Percentiles rank a stretch among this genome's conserved stretches.
Conservation (phyloP, 2,329 filamentous ascomycete species). For the Neophaeococcomyces aloes region DNA sequence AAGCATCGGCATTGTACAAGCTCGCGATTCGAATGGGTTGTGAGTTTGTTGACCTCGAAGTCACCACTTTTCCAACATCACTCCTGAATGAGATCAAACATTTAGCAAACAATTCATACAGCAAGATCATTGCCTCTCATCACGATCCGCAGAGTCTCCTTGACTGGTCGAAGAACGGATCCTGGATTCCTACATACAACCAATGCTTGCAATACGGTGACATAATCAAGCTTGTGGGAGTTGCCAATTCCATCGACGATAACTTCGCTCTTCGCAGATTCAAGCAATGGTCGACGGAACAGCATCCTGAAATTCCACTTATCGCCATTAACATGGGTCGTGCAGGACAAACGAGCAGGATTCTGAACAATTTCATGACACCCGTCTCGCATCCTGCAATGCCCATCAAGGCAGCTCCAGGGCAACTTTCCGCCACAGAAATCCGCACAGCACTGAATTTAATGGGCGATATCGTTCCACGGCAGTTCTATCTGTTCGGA, state of each 20-base stretch:
- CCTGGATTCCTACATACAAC: slow-evolving; percentile 86
- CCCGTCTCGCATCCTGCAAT: slow-evolving; percentile 82
- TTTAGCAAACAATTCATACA: slow-evolving; percentile 57
- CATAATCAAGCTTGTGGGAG: slow-evolving; percentile 85
- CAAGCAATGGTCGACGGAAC: slow-evolving; percentile 60
- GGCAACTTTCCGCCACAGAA: slow-evolving; percentile 81
- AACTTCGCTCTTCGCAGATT: slow-evolving; percentile 79
- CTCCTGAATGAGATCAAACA: slow-evolving; percentile 53
- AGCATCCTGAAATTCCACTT: slow-evolving; percentile 63
- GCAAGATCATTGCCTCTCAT: slow-evolving; percentile 86
- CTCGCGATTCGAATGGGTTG: slow-evolving; percentile 72
- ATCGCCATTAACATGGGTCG: slow-evolving; percentile 95
- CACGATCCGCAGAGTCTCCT: slow-evolving; percentile 72
- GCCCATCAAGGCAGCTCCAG: slow-evolving; percentile 88
- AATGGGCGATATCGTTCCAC: slow-evolving; percentile 65
- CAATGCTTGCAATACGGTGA: slow-evolving; percentile 81
- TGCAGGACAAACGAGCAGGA: slow-evolving; percentile 74
- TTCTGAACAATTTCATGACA: slow-evolving; percentile 86
- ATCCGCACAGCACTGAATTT: slow-evolving; percentile 70
- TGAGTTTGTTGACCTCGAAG: slow-evolving; percentile 88
- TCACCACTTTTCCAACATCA: slow-evolving; percentile 63
- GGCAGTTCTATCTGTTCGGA: slow-evolving; percentile 79
- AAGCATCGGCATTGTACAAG: slow-evolving; percentile 63
- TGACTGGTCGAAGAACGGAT: slow-evolving; percentile 75
- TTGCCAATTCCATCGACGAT: slow-evolving; percentile 65